Conservation (phyloP, 768 basidiomycete genomes). For the Amanita pseudoporphyria region DNA sequence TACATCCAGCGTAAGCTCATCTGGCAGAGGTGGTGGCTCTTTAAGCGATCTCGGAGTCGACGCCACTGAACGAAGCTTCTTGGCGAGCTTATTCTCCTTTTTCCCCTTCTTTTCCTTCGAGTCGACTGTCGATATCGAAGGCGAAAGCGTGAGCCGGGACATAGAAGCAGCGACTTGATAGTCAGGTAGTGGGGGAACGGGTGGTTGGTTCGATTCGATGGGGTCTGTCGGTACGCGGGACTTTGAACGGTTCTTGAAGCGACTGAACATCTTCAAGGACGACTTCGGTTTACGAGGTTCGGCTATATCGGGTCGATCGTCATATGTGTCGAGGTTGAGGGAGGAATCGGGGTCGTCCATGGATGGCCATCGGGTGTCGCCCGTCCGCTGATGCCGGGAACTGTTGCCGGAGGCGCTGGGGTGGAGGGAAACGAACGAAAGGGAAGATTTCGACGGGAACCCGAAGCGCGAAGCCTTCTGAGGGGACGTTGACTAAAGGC, state of each 20-base stretch:
- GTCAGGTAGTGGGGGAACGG: constrained; percentile 5
- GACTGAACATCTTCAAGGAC: constrained; percentile 4
- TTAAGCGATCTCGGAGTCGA: constrained; percentile 21
- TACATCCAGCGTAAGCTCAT: constrained; percentile 46
- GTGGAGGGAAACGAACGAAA: constrained; percentile 15
- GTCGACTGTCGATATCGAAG: neutral
- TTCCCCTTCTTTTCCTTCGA: constrained; percentile 9
- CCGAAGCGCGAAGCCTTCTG: constrained; percentile 16
- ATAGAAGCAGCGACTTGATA: neutral
- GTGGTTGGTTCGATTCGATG: constrained; percentile 2
- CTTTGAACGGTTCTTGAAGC: constrained; percentile 9
- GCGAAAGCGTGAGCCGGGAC: neutral
- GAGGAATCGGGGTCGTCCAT: constrained; percentile 12
- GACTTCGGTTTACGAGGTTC: constrained; percentile 2
- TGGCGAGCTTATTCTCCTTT: constrained; percentile 3
- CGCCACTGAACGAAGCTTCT: constrained; percentile 11
- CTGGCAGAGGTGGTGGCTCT: constrained; percentile 9
- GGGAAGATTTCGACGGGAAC: constrained; percentile 22
- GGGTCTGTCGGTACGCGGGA: constrained; percentile 8
- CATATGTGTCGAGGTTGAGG: constrained; percentile 6
- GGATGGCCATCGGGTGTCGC: constrained; percentile 13
- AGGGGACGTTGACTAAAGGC: constrained; percentile 12
- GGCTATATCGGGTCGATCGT: constrained; percentile 7
- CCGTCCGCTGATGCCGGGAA: constrained; percentile 11
- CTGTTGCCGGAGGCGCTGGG: constrained; percentile 11